Conservation (phyloP, 2,329 filamentous ascomycete genomes). For the Rosellinia necatrix region DNA sequence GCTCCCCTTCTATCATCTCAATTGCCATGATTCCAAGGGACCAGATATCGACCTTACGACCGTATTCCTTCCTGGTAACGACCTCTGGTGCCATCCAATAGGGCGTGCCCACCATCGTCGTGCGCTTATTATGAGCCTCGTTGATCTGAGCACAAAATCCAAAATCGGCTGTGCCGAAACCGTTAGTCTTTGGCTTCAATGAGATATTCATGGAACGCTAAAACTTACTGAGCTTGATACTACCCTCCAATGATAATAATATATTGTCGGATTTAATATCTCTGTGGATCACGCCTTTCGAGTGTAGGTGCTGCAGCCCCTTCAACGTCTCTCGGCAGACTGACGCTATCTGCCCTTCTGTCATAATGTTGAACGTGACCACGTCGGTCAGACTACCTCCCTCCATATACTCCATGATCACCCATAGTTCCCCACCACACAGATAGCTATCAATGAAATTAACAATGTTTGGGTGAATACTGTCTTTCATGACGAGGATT, state of each 20-base stretch:
- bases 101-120: conserved; percentile 97
- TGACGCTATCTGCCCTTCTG: conserved; percentile 92
- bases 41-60: conserved; percentile 98
- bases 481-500: conserved; percentile 98
- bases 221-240: conserved; percentile 91
- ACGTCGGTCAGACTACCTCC: conserved; percentile 97
- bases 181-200: conserved; percentile 19
- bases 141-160: conserved; percentile 99
- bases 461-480: conserved; percentile 97
- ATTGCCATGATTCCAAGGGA: conserved; percentile 99
- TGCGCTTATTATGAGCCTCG: conserved; percentile 94
- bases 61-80: conserved; percentile 96
- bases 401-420: conserved; percentile 99
- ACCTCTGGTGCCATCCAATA: conserved; percentile 99
- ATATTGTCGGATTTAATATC: conserved; percentile 99
- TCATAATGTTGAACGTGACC: conserved; percentile 99
- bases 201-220: not conserved
- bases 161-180: conserved; percentile 74
- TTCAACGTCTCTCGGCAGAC: conserved; percentile 92
- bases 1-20: conserved; percentile 99
- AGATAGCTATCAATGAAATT: conserved; percentile 99
- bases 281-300: conserved; percentile 96
- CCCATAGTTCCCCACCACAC: conserved; percentile 89
- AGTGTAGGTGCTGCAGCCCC: conserved; percentile 92
- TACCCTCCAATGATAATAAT: conserved; percentile 87